Base-by-base conservation (phyloP, 108 stramenopile genomes). In the Cyclotella atomus region DNA sequence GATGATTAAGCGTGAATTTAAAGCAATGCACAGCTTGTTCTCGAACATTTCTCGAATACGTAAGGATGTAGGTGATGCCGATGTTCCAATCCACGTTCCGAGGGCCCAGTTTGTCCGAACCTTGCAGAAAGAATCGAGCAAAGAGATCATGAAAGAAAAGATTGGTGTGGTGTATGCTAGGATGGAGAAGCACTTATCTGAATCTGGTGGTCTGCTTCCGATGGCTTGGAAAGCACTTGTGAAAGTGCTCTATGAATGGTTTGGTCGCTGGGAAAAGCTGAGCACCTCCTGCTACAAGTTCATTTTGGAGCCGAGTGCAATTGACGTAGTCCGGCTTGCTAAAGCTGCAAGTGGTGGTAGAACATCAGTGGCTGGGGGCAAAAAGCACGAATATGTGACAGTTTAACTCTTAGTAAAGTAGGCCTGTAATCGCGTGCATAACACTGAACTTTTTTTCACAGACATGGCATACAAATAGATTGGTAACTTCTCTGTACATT, bases 1-100 rank as follows among this genome's bases (percentile, higher is more conserved):
- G 91, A 95, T 92, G 91, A 95, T 95, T 67, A 93, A 93, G 57
- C 83, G 91, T 49, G 95, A 95, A 73, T 93, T 95, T 75, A 91
- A 89, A 79, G 86, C 87, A 43, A 81, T 93, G 66, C 91, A 95
- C 62, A 88, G 86, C n/a, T 77, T 95, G 1, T 95, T 95, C 67
- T 87, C 90, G 16, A 87, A 88, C 35, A 87, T 95, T 33, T 90
- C 91, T 36, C 86, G 91, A 46, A 88, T 93, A 25, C 73, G 92
- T 35, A 79, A 88, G 53, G 92, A 95, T 52, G 90, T 91, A 20
- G 92, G 92, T 8, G 95, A 95, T 73, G 75, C 77, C 9, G 92
- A 95, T 65, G 95, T 95, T 19, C 82, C 87, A 10, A 85, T 90
- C 12, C 90, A 95, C 73, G 86, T 92, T 4, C 92, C 95, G 20